Evolutionary conservation across 345 rosid genomes (phyloP), one percentile per base, ranked within the genome.

Genomic region (Hevea brasiliensis): DNA sequence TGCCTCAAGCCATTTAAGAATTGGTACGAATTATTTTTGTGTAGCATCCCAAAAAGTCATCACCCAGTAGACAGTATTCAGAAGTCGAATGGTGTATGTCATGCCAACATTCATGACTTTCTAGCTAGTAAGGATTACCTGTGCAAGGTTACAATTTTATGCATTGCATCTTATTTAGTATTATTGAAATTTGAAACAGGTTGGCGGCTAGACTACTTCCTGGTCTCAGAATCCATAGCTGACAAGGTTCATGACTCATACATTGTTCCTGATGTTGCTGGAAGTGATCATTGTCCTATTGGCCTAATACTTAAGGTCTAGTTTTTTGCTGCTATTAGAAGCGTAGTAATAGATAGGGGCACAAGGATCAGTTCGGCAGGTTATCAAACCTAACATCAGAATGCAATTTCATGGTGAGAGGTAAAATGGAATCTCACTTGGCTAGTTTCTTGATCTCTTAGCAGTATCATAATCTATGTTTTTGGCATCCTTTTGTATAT

Each of bases 191-290:
- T 56, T 56, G 60, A 72, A 84, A 78, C 86, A 95, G 99, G 99
- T 18, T 95, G 99, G 99, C 85, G 98, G 72, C 94, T 95, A 7
- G 99, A 95, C 87, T 95, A 95, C 85, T 95, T 92, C 82, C 92
- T 92, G 7, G 92, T 86, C 63, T 95, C 99, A 1, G 93, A 91
- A 79, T 81, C 96, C 26, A 82, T 95, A 3, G 91, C 90, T 13
- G 88, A 80, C 72, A 77, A 84, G 13, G 96, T 91, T 73, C 92
- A 90, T 68, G 99, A 92, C 78, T 90, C 99, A 0, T 95, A 87
- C 79, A 92, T 89, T 69, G 85, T 89, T 65, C 99, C 99, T 37
- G 97, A 91, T 77, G 81, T 95, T 72, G 47, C 54, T 4, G 99
- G 97, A 51, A 92, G 99, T 78, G 99, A 92, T 85, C 98, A 95